phyloP scores from a whole-genome alignment of 371 early-diverging fungal genomes.

The Umbelopsis sp. region DNA sequence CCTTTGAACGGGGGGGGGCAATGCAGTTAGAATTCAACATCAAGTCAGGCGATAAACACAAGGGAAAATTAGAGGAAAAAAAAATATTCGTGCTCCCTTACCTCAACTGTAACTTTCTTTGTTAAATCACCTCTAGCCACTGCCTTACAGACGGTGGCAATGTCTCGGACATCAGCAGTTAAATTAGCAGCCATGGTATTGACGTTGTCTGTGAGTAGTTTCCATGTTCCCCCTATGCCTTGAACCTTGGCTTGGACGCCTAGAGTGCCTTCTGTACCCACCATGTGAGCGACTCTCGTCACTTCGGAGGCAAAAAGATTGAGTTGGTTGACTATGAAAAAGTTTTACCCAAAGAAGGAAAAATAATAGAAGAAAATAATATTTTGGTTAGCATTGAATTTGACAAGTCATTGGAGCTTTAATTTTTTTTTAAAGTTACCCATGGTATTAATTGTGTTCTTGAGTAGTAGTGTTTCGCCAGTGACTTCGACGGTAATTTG shows the following conservation, averaged over 20 bases:
- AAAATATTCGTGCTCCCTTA: not conserved
- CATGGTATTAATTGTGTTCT: constrained; percentile 35
- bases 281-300: constrained; percentile 39
- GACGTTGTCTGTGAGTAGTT: constrained; percentile 60
- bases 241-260: constrained; percentile 36
- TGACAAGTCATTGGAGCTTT: not conserved
- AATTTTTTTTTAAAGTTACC: not conserved
- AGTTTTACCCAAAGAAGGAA: not conserved
- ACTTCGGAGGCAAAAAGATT: constrained; percentile 43
- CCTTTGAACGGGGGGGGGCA: not conserved
- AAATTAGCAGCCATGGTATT: constrained; percentile 47
- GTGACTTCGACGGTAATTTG: constrained; percentile 34
- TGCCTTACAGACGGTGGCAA: constrained; percentile 50
- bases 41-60: not conserved
- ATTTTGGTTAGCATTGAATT: too few species aligned
- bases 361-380: not conserved
- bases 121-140: constrained; percentile 52
- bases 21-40: not conserved
- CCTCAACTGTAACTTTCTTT: constrained; percentile 44
- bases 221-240: constrained; percentile 62
- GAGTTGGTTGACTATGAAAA: constrained; percentile 33
- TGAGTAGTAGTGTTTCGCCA: constrained; percentile 36
- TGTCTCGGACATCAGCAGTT: constrained; percentile 54
- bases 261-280: constrained; percentile 41
- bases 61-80: not conserved